phyloP scores from a whole-genome alignment of 371 early-diverging fungal genomes.

The Saksenaea vasiformis region DNA sequence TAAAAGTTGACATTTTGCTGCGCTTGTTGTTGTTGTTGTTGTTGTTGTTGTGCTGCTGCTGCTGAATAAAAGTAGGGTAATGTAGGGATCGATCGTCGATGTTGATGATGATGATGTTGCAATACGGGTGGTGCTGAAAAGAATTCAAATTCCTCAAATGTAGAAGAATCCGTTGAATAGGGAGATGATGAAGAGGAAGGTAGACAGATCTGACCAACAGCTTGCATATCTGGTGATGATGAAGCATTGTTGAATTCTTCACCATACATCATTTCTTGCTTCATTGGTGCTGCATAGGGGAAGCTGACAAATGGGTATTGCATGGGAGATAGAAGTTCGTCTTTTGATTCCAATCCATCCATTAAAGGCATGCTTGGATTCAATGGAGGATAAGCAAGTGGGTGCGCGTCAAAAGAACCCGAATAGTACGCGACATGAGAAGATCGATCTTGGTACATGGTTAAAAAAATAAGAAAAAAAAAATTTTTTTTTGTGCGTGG shows the following conservation, averaged over 20 bases:
- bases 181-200: background rate
- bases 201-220: background rate
- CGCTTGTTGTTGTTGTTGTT: background rate
- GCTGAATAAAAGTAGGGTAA: background rate
- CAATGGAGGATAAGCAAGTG: background rate
- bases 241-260: slow-evolving; percentile 1
- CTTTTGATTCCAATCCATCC: background rate
- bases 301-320: background rate
- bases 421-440: background rate
- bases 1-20: background rate
- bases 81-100: slow-evolving; percentile 16
- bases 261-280: background rate
- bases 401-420: background rate
- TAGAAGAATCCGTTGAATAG: background rate
- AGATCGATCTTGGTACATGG: slow-evolving; percentile 1
- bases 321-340: background rate
- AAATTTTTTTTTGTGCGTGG: background rate
- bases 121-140: background rate
- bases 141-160: background rate
- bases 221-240: background rate
- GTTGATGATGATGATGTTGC: slow-evolving; percentile 8
- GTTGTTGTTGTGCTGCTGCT: background rate
- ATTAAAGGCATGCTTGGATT: background rate
- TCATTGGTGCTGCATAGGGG: background rate
- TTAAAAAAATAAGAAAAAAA: background rate